Base-by-base conservation (phyloP, 2,329 filamentous ascomycete genomes). In the Verticillium isaacii region DNA sequence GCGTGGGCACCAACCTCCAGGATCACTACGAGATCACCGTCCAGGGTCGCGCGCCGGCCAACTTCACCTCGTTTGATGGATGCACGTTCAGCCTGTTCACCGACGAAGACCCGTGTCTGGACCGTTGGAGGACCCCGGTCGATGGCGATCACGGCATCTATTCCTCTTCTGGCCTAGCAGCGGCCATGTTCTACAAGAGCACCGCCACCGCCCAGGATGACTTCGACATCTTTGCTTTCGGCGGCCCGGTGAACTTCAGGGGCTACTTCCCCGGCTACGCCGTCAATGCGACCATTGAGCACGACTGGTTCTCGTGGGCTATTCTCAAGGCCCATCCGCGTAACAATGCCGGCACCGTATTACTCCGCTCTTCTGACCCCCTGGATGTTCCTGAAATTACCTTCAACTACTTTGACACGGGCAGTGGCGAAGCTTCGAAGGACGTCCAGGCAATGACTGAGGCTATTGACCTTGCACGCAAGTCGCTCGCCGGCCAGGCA, bases 291-390 rank as follows among this genome's bases (percentile, higher is more conserved):
- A 68, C 71, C 19, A 65, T 65, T 2, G 67, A 72, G 8, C 74
- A 63, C 69, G 75, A 78, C 62, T 77, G 79, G 69, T 79, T 74
- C 73, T 71, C 70, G 17, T 80, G 77, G 75, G 69, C 73, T 77
- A 79, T 82, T 3, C 77, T 91, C 60, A 88, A 89, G 72, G 81
- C 83, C 0, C 87, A 89, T 67, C 82, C 87, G 0, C 82, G 84
- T 59, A 90, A 91, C 63, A 75, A 69, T 1, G 83, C 82, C 6
- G 89, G 89, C 9, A 82, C 80, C 1, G 88, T 92, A 4, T 80
- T 73, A 3, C 81, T 92, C 5, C 77, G 77, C 17, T 87, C 85
- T 0, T 74, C 82, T 0, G 82, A 91, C 68, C 88, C 89, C 0
- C 82, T 84, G 1, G 88, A 90, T 60, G 76, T 80, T 3, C 89